Base-by-base conservation (phyloP, 148 eudicot genomes). In the Rhododendron simsii region DNA sequence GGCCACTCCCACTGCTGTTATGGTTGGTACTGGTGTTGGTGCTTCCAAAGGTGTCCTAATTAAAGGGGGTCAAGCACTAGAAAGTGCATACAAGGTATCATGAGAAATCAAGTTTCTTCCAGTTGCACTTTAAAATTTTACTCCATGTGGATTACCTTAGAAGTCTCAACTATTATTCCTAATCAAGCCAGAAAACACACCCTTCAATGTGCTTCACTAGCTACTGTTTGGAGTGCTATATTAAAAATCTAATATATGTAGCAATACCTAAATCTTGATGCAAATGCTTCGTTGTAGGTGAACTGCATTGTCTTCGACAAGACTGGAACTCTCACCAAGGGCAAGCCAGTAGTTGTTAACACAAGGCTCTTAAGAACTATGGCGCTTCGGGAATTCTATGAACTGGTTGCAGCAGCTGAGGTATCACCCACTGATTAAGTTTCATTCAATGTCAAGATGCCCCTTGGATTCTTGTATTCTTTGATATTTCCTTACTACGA, bases 11-110 rank as follows among this genome's bases (percentile, higher is more conserved):
- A 98, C 99, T n/a, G 99, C 99, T 79, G 98, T 98, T 80, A 98
- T 98, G 99, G 99, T 98, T 91, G 99, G 99, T 82, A 95, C 99
- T 15, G 99, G 99, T 33, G 96, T 98, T 23, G 98, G 99, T 85
- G 99, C 99, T 83, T 90, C 99, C 78, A 98, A 94, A 88, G 99
- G 99, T 87, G 95, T 97, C 75, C 98, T 98, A 23, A 98, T 98
- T 80, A 98, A 98, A 92, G 99, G 98, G 26, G 99, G 99, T 67
- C 98, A 92, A 41, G 99, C 99, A 76, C 89, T 98, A 84, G 99
- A 98, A 89, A 93, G 92, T 86, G 94, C 99, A 80, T 98, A 95
- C 84, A 93, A 93, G 98, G 99, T 95, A 76, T 88, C 47, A 59
- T 65, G 16, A 35, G 41, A 30, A 73, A 11, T 59, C 78, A 41